Evolutionary conservation across 169 alveolate species (phyloP), one percentile per base, ranked within the genome.

Genomic region (Miamiensis avidus): DNA sequence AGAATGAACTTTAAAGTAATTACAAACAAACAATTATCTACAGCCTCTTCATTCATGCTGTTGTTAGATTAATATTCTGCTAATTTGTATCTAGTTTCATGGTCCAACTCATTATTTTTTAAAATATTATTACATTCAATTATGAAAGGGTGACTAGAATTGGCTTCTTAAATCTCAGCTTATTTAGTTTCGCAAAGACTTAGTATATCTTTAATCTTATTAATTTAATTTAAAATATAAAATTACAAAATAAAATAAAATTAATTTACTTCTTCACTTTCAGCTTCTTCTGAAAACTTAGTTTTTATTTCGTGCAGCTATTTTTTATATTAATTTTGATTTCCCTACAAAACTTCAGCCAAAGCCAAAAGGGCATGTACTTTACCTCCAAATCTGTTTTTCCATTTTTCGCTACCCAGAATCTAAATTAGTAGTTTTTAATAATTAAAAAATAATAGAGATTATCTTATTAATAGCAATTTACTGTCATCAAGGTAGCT

Each of bases 41-140:
- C 82, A 25, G 91, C 83, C 6, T 87, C 92, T 25, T 83, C 85
- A 31, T 83, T 77, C 29, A 76, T 78, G 15, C 69, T 74, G 33
- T 75, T 86, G 25, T 83, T 81, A 27, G 34, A 31, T 64, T 77
- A 75, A 29, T 65, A 33, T 29, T 81, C 27, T 31, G 92, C 92
- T 34, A 90, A 74, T 31, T 90, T 78, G 77, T 65, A 84, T 29
- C 82, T 81, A n/a, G 65, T 25, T 32, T 78, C 27, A 65, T 76
- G 65, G 76, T 87, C 75, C 15, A 75, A 33, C 25, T 88, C 86
- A 27, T 82, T 34, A 1, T 76, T 64, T 27, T 87, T 76, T 20
- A 87, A 64, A 33, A 31, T 31, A 27, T n/a, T 74, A 28, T 31
- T 30, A 28, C 85, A 87, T 29, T 74, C 88, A 49, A 49, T 76